Conservation (phyloP, 139 green algal genomes). For the Volvox africanus region DNA sequence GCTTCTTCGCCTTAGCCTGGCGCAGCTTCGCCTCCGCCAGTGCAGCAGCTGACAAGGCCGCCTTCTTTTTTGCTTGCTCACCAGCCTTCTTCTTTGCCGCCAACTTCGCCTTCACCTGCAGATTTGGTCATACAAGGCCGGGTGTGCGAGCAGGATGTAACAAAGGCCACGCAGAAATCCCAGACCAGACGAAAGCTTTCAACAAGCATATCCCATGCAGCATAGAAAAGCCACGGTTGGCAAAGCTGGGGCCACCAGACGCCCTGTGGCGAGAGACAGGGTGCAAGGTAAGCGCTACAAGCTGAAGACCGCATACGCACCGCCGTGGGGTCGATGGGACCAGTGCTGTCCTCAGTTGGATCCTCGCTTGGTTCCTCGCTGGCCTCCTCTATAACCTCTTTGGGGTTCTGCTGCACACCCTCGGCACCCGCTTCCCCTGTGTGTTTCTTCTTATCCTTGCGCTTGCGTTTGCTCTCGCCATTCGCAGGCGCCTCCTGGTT, state of each 20-base stretch:
- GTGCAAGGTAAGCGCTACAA: no score
- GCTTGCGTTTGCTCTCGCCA: constrained; percentile 59
- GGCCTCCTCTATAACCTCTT: constrained; percentile 23
- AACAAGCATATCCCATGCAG: no score
- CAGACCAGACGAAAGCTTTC: no score
- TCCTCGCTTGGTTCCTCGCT: constrained; percentile 45
- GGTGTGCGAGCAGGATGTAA: no score
- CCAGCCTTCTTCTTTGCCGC: constrained; percentile 65
- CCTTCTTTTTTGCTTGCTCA: constrained; percentile 51
- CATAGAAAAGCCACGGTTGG: no score
- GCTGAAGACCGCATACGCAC: constrained; percentile 34
- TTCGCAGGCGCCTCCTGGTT: neutral
- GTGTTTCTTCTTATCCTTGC: constrained; percentile 68
- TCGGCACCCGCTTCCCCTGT: neutral
- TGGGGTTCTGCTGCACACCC: constrained; percentile 5
- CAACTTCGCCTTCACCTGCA: constrained; percentile 64
- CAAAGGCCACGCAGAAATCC: no score
- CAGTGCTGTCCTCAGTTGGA: constrained; percentile 24
- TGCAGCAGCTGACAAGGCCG: constrained; percentile 45
- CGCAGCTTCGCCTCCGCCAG: constrained; percentile 65
- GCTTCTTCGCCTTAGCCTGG: constrained; percentile 61
- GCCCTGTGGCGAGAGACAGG: no score
- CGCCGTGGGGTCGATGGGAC: constrained; percentile 61
- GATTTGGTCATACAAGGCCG: no score
- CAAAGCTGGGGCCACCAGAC: no score